Base-by-base conservation (phyloP, 805 yeast species). In the Kodamaea leandrae region DNA sequence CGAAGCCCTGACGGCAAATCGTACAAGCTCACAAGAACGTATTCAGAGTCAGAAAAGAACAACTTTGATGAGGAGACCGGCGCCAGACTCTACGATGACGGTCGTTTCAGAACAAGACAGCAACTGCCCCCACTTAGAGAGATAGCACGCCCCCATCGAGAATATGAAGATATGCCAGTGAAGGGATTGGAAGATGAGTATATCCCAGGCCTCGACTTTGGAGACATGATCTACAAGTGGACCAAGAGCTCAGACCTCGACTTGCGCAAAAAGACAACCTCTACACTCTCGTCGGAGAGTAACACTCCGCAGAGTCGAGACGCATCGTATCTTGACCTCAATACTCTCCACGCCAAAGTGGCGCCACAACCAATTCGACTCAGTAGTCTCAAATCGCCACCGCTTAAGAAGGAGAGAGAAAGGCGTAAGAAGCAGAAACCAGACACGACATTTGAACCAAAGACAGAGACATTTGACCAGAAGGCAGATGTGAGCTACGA, bases 151-250 rank as follows among this genome's bases (percentile, higher is more conserved):
- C n/a, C 9, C 8, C 32, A 27, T 14, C 32, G 13, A 16, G 33
- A 30, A 15, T 30, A 9, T 28, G 44, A 38, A 10, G 60, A 60
- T 42, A 7, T 56, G 45, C 32, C n/a, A n/a, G 47, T 54, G 26
- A 53, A 43, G 24, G 89, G 87, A 1, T 64, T 83, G 49, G 83
- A 80, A 52, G 91, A 84, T 56, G 93, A 86, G 53, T 85, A 84
- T 52, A 74, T 86, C 12, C 91, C 91, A 0, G 86, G 82, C 36
- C 65, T 85, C 20, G 81, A 81, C 50, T 82, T 80, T 46, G 64
- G 70, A 29, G 71, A 74, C 18, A 59, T 63, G 53, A 47, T 78
- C 1, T 58, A 64, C 37, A 64, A 66, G 40, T 80, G 85, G 85
- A 66, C 66, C 39, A 48, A 45, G 29, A 42, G 43, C 6, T 49